Evolutionary conservation across 306 rosid species (phyloP).

Genomic region (Lotus japonicus): DNA sequence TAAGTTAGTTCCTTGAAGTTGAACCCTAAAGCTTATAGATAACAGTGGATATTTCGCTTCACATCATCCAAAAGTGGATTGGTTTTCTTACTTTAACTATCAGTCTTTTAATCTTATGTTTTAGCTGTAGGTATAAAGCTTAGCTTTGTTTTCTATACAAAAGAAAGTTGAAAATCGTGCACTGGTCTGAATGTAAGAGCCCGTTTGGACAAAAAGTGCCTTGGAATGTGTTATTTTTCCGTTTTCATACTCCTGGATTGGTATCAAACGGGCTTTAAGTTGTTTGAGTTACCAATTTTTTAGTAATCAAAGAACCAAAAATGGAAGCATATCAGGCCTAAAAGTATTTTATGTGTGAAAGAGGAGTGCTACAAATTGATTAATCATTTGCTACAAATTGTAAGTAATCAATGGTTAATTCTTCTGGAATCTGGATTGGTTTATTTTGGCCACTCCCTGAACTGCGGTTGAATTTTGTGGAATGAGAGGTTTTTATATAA

Average conservation of each 20-base stretch:
- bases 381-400: not conserved
- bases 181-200: not conserved
- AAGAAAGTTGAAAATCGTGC: not conserved
- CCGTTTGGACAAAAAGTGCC: no score
- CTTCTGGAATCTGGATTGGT: not conserved
- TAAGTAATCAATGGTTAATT: not conserved
- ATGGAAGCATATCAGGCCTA: not conserved
- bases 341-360: not conserved
- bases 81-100: not conserved
- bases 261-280: not conserved
- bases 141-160: not conserved
- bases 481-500: not conserved
- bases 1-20: conserved; percentile 40
- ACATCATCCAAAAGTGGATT: not conserved
- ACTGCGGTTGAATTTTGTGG: conserved; percentile 8
- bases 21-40: not conserved
- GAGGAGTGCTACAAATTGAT: not conserved
- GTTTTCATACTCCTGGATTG: no score
- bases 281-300: not conserved
- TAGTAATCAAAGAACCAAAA: not conserved
- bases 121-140: not conserved
- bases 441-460: not conserved
- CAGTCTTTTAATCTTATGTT: not conserved
- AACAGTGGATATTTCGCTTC: not conserved
- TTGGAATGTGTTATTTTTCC: no score